Conservation (phyloP, 208 protist genomes). For the Trypanosoma vivax region DNA sequence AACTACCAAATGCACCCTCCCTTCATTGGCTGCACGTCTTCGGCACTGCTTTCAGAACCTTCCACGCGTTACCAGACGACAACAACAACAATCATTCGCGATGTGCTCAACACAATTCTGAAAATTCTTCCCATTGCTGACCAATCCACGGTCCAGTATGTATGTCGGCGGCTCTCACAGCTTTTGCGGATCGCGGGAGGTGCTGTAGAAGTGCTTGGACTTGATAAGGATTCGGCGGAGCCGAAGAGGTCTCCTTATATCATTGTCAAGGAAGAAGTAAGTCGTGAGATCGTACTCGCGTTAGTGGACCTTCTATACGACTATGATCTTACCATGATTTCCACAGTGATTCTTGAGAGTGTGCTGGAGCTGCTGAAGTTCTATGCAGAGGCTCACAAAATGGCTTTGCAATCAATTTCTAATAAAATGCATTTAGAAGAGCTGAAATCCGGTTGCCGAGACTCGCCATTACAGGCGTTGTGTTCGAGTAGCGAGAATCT, state of each 20-base stretch:
- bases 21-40: too few relatives aligned
- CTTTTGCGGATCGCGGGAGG: conserved; percentile 8
- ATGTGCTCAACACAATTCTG: conserved; percentile 18
- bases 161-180: conserved; percentile 18
- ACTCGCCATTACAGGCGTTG: background rate
- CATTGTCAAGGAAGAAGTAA: conserved; percentile 18
- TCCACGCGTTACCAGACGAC: too few relatives aligned
- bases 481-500: background rate
- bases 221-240: background rate
- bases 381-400: conserved; percentile 35
- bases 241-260: background rate
- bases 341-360: conserved; percentile 44
- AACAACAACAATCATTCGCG: conserved; percentile 7
- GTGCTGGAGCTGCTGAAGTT: conserved; percentile 35
- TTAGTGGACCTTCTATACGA: conserved; percentile 47
- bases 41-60: too few relatives aligned
- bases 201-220: background rate
- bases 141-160: conserved; percentile 10
- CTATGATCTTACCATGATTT: conserved; percentile 30
- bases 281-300: conserved; percentile 39
- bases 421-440: background rate
- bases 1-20: background rate
- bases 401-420: conserved; percentile 21
- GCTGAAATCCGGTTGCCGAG: background rate
- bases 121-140: conserved; percentile 18